Evolutionary conservation across 208 protist genomes (phyloP), one percentile per base, ranked within the genome.

Genomic region (Porcisia hertigi): DNA sequence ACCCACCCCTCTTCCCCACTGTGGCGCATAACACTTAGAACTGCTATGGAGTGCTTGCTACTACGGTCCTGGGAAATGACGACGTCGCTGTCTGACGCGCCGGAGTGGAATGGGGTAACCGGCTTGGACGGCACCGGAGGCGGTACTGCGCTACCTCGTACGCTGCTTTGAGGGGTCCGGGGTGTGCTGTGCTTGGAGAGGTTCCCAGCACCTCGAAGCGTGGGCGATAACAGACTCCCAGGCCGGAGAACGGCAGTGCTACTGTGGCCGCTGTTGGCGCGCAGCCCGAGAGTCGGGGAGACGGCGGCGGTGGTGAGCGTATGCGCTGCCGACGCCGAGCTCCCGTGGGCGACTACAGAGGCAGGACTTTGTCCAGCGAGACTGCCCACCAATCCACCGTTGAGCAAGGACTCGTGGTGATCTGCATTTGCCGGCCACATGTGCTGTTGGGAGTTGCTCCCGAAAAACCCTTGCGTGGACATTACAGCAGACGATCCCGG

Each of bases 11-110:
- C 63, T 63, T 16, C 55, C 55, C 3, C 34, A 12, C 76, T 64
- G n/a, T 72, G 63, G 43, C 64, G 71, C 11, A 70, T 76, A 12
- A 76, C 76, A 12, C 30, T 65, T 16, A 81, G 34, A 43, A 81
- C 76, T 9, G 69, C 71, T 41, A 81, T 81, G 14, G 76, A 81
- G 43, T 81, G 76, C 6, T 41, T 43, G 47, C 71, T 73, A 52
- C 45, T 69, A 59, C 55, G 71, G 34, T 72, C 71, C 16, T 41
- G 71, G n/a, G 63, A 58, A 36, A 3, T 57, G 1, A 47, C 34
- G 18, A 55, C 75, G 58, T 43, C 59, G 34, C 34, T 25, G 59
- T 3, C 66, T 20, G 52, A 45, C 66, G 2, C 41, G 41, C 39
- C 43, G 43, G 43, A 20, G 64, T 69, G 23, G 64, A 69, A 25